Percentiles rank a stretch among this genome's conserved stretches.
These are phyloP conservation scores for Plasmodium chabaudi DNA, from an alignment of 169 alveolate species.

Conservation along the genomic window DNA sequence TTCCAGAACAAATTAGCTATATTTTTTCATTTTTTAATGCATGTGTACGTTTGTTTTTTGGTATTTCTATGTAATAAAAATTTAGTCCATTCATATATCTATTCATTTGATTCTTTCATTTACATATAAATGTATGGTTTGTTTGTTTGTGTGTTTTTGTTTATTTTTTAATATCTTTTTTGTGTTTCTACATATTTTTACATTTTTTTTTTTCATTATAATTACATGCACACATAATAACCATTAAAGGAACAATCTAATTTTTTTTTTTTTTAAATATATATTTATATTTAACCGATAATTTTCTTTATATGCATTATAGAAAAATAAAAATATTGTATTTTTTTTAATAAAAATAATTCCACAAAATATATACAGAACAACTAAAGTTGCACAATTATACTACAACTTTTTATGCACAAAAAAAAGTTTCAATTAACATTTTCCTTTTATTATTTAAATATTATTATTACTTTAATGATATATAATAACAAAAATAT, in stretches of 20 bases:
- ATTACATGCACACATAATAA: slow-evolving; percentile 19
- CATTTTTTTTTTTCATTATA: slow-evolving; percentile 41
- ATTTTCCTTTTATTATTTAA: not conserved
- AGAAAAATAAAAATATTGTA: slow-evolving; percentile 7
- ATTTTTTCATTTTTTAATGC: too few species aligned
- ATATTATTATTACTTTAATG: slow-evolving; percentile 9
- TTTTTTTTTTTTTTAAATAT: slow-evolving; percentile 3
- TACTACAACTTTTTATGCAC: slow-evolving; percentile 23
- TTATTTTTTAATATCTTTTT: slow-evolving; percentile 11
- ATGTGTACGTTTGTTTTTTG: too few species aligned
- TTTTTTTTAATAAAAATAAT: slow-evolving; percentile 26
- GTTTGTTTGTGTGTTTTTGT: slow-evolving; percentile 36
- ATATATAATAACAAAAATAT: too few species aligned
- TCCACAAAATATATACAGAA: not conserved
- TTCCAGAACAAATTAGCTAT: too few species aligned
- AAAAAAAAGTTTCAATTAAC: slow-evolving; percentile 1
- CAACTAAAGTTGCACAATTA: slow-evolving; percentile 4
- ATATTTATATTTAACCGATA: not conserved
- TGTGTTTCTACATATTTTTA: slow-evolving; percentile 27
- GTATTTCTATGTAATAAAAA: too few species aligned
- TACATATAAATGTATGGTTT: slow-evolving; percentile 16
- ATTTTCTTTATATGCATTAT: not conserved
- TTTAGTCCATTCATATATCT: not conserved
- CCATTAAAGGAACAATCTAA: slow-evolving; percentile 7
- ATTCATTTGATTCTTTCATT: slow-evolving; percentile 8